Evolutionary conservation across 2,329 filamentous ascomycete genomes (phyloP).

Genomic region (Phyllosticta paracitricarpa): DNA sequence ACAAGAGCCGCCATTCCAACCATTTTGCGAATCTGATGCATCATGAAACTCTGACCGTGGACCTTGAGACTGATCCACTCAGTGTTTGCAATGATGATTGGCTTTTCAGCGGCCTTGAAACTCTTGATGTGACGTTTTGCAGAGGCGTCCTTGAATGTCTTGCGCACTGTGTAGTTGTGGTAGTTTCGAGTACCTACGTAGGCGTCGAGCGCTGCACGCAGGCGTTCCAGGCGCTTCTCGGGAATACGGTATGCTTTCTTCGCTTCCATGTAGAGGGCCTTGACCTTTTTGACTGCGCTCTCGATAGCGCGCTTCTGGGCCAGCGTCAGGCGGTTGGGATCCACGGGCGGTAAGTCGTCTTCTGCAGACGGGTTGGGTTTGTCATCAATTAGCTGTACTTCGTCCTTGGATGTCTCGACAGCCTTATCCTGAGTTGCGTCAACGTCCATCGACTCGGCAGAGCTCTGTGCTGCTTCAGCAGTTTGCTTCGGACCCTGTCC

Average conservation of each 20-base stretch:
- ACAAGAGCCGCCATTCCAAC: slow-evolving; percentile 82
- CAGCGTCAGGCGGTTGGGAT: slow-evolving; percentile 12
- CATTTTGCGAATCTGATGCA: slow-evolving; percentile 99
- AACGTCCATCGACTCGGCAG: slow-evolving; percentile 10
- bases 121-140: slow-evolving; percentile 87
- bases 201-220: slow-evolving; percentile 63
- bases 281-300: slow-evolving; percentile 47
- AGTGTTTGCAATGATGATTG: slow-evolving; percentile 75
- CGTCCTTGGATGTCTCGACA: neutral
- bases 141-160: slow-evolving; percentile 68
- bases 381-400: neutral
- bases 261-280: slow-evolving; percentile 69
- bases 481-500: slow-evolving; percentile 10
- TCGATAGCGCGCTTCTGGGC: slow-evolving; percentile 26
- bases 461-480: neutral
- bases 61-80: slow-evolving; percentile 95
- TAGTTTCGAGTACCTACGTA: slow-evolving; percentile 85
- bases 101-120: slow-evolving; percentile 59
- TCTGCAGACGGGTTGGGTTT: slow-evolving; percentile 5
- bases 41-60: slow-evolving; percentile 98
- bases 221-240: slow-evolving; percentile 56
- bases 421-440: slow-evolving; percentile 13
- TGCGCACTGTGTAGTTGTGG: slow-evolving; percentile 97
- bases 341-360: slow-evolving; percentile 1
- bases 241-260: slow-evolving; percentile 81